Evolutionary conservation across 2,329 filamentous ascomycete genomes (phyloP), one percentile per base, ranked within the genome.

Genomic region (Lasiodiplodia sp.): DNA sequence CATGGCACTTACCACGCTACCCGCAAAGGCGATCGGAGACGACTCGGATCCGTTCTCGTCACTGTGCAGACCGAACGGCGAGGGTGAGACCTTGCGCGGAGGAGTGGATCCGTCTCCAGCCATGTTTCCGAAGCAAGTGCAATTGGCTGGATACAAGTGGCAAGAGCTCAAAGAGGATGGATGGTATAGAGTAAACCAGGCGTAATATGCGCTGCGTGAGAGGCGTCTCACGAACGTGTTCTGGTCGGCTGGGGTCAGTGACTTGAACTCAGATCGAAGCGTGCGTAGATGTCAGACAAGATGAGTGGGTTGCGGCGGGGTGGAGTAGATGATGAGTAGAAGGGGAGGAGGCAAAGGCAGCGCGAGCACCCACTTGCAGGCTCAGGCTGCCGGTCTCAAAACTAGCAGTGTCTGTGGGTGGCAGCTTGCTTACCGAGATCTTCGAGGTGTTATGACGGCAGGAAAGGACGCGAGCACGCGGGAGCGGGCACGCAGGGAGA

Each of bases 21-120:
- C 55, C 37, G 28, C 76, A 70, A 79, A 69, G 67, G 71, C 71
- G 72, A 78, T 76, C 69, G 77, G 75, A 64, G 78, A 79, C 58
- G 76, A 78, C 49, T 78, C 76, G 62, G 77, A 68, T 57, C 70
- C 74, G 64, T 78, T 72, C 66, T 79, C 78, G 38, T 75, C 75
- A 55, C 76, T 70, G 68, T 72, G 74, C 68, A 71, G 78, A 77
- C 68, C 75, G 74, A 53, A 70, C 47, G 37, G 72, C 56, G 56
- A 62, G 34, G 44, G 44, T 11, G 34, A 34, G 52, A 72, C 73
- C 70, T 82, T 82, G 73, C 79, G 79, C 37, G 79, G 80, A 44
- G 79, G 80, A 37, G 80, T 79, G 63, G 80, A 82, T 31, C 79
- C 79, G 71, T 80, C 78, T 68, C 78, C 78, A 70, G 79, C 77